Conservation (phyloP, 352 stramenopile species). For the Globisporangium nagaii region DNA sequence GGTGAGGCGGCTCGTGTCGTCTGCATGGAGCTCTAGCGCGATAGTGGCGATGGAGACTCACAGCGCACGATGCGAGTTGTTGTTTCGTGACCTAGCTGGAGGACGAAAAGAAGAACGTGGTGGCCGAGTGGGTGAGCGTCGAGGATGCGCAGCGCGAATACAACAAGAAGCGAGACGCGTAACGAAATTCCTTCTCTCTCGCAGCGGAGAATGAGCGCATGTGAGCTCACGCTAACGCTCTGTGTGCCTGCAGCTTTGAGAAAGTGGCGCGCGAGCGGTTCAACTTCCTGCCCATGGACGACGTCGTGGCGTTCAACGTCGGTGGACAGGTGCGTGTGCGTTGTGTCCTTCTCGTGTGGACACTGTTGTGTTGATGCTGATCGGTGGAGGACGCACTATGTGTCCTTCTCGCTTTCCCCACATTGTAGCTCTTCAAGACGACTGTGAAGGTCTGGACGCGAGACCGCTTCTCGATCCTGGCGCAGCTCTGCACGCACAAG, state of each 20-base stretch:
- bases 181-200: too few species aligned
- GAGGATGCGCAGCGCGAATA: constrained; percentile 65
- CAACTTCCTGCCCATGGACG: constrained; percentile 38
- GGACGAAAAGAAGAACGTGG: constrained; percentile 72
- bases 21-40: too few species aligned
- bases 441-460: constrained; percentile 70
- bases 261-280: constrained; percentile 47
- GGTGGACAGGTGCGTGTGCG: constrained; percentile 37
- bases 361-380: too few species aligned
- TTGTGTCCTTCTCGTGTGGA: background rate
- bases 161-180: constrained; percentile 56
- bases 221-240: too few species aligned
- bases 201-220: too few species aligned
- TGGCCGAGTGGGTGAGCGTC: constrained; percentile 59
- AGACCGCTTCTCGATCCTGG: constrained; percentile 77
- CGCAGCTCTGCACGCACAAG: constrained; percentile 64
- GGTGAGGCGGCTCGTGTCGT: too few species aligned
- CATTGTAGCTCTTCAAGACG: constrained; percentile 53
- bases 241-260: constrained; percentile 48
- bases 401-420: background rate
- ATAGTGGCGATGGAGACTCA: background rate
- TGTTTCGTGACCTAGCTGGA: constrained; percentile 34
- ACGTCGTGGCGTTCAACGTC: constrained; percentile 67
- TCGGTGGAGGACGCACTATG: too few species aligned
- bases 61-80: background rate